Base-by-base conservation (phyloP, 257 asterid genomes). In the Petrea volubilis region DNA sequence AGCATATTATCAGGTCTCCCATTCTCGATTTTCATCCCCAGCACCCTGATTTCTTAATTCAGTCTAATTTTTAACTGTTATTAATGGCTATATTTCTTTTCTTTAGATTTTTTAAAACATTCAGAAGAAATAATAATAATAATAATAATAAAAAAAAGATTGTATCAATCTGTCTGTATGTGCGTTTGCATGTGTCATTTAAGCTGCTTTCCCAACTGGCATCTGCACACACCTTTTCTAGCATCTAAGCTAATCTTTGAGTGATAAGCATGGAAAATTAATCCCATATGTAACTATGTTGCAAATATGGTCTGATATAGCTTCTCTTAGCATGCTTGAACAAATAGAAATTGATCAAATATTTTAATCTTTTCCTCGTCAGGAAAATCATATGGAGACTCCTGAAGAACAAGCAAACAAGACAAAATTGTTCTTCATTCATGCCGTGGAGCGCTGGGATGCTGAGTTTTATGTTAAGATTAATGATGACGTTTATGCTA, bases 361-460 rank as follows among this genome's bases (percentile, higher is more conserved):
- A 43, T 64, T 61, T 52, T 40, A 41, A 20, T 25, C 15, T 74
- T 67, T 74, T 56, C 57, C 44, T 77, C 74, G 53, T 60, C 81
- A 93, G 98, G 82, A 87, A 76, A 86, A 93, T 71, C 88, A 77
- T 14, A 80, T 86, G 68, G 98, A 93, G 83, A 82, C 83, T 72
- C 83, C 83, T 28, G 81, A 76, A 74, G 88, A 87, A 63, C 81
- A 73, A 47, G 70, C 96, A 73, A 84, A 87, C 73, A 93, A 91
- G 79, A 83, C 88, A 18, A 88, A 86, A 74, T 77, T 78, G 77
- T 88, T 90, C 81, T 56, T 93, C 47, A 58, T 81, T 81, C 84
- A 84, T 78, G 97, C 97, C 43, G 96, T 84, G 71, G 92, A 87
- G 74, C 85, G 81, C 24, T 90, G 98, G 98, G 95, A 87, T 83